Base-by-base conservation (phyloP, 2,329 filamentous ascomycete genomes). In the Pseudogymnoascus sp. region DNA sequence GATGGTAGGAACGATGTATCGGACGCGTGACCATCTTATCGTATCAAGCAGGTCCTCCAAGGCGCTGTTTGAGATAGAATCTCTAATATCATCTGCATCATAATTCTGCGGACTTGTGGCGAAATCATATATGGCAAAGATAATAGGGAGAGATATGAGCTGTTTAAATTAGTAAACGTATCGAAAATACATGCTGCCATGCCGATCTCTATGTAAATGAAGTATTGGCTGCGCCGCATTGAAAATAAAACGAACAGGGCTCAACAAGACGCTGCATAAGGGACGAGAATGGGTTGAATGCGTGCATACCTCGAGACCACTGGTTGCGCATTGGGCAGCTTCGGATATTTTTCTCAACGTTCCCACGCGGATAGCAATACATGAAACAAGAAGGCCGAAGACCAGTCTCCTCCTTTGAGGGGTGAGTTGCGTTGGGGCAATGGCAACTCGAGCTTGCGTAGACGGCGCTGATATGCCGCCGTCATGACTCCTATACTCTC, bases 121-220 rank as follows among this genome's bases (percentile, higher is more conserved):
- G 34, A 37, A 50, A 62, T 62, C 61, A 35, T 61, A 57, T 34
- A 62, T 38, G 25, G 59, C 59, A 16, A 62, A 32, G 14, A 61
- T 16, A 57, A 61, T 39, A 12, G 61, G 61, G 20, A 62, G 37
- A 16, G 60, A 22, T 22, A 54, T 34, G 22, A 57, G 28, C 35
- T 35, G 34, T 47, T 18, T 7, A 35, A 39, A n/a, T 41, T 60
- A 43, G 39, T 32, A 54, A 54, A 32, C 25, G 43, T 32, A 54
- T 54, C 14, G 32, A 54, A 20, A 54, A 54, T 20, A 50, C 5
- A 18, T 8, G 22, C 22, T 54, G 16, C 30, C 7, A 30, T 18
- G 8, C n/a, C 6, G 25, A 54, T 8, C 4, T 16, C 4, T 30
- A 30, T 30, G 9, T 11, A 11, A 30, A 16, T 16, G n/a, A 14